Evolutionary conservation across 352 stramenopile species (phyloP), one percentile per base, ranked within the genome.

Genomic region (Pythium grandisporangium): DNA sequence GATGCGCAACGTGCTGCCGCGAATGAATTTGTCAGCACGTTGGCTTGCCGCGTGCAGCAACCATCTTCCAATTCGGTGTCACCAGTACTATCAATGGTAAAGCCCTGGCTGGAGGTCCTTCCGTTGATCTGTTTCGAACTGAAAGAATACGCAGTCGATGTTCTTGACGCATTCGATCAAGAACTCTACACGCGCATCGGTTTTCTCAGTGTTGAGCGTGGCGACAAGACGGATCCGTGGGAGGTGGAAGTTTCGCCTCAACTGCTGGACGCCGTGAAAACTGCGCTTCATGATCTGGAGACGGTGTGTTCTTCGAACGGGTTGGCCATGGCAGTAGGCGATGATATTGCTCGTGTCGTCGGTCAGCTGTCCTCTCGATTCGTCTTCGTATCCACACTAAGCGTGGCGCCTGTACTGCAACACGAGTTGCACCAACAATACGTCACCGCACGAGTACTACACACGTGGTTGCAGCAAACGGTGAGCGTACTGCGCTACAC

Each of bases 81-180:
- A n/a, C n/a, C n/a, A n/a, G n/a, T n/a, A n/a, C n/a, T n/a, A n/a
- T n/a, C n/a, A n/a, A n/a, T n/a, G n/a, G n/a, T n/a, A n/a, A n/a
- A n/a, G 6, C 17, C 30, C 1, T 54, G 47, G 47, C 26, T 54
- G 6, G 45, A 65, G 22, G 27, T 51, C 26, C 34, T 84, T 3
- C 66, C 68, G 0, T 57, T 53, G 2, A 60, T 82, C 23, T 78
- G 64, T 42, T 65, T 74, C 7, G 44, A 60, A 11, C 36, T 81
- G 16, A 68, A 74, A 37, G 59, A 69, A 16, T 58, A 68, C 44
- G 40, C 50, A 1, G 33, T 70, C 30, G 47, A 73, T 25, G 63
- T 53, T 8, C 20, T 80, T 6, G 45, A 62, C 16, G 16, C 70
- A 10, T 49, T 84, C 14, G 47, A 37, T 26, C 22, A 23, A 21